These are phyloP conservation scores for Emergomyces pasteurianus DNA, from an alignment of 2,329 filamentous ascomycete genomes.

Conservation along the genomic window DNA sequence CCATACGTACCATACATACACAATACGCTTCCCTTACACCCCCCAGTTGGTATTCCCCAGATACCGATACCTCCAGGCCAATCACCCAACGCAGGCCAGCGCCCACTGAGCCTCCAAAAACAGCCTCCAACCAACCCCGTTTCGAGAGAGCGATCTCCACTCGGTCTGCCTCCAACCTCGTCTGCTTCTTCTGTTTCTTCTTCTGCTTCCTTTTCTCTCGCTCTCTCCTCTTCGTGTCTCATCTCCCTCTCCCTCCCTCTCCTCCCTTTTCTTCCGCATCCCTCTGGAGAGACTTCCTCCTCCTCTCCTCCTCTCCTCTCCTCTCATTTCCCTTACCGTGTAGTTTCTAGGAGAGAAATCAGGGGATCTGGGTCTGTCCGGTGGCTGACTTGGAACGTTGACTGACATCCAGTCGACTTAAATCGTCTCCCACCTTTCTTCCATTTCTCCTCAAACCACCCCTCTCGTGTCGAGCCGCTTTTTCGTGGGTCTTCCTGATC, in stretches of 20 bases:
- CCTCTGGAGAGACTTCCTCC: conserved; percentile 9
- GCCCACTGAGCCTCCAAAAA: neutral
- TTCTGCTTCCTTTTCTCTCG: conserved; percentile 5
- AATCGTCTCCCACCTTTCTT: conserved; percentile 18
- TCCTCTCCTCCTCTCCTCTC: conserved; percentile 21
- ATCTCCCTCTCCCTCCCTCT: conserved; percentile 26
- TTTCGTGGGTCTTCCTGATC: neutral
- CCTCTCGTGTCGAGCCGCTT: neutral
- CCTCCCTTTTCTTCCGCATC: conserved; percentile 17
- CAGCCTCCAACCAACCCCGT: neutral
- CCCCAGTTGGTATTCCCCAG: neutral
- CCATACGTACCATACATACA: neutral
- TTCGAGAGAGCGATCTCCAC: neutral
- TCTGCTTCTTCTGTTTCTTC: neutral
- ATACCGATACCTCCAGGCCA: neutral
- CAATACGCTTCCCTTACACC: neutral
- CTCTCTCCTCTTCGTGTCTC: conserved; percentile 13
- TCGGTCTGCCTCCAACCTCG: neutral
- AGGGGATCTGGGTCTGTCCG: conserved; percentile 25
- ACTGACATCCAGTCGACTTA: conserved; percentile 17
- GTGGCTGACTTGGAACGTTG: conserved; percentile 9
- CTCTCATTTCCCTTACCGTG: conserved; percentile 12
- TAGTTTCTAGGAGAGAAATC: conserved; percentile 25
- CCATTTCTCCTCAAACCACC: conserved; percentile 18
- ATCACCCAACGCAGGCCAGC: neutral